Conservation (phyloP, 129 eudicot genomes). For the Lonicera japonica region DNA sequence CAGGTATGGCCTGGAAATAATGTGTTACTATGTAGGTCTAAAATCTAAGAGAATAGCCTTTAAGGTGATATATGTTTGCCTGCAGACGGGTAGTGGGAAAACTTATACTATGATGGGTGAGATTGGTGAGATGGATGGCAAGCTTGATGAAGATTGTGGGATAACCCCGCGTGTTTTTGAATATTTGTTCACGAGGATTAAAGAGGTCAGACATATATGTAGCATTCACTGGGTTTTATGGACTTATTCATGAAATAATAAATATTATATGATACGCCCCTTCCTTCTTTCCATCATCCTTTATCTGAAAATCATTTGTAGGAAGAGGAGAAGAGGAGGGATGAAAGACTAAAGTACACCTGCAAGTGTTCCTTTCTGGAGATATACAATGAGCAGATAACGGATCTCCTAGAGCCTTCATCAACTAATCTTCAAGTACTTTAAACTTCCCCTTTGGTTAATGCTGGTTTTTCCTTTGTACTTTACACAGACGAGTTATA, state of each 20-base stretch:
- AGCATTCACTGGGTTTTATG: not conserved
- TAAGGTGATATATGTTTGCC: constrained; percentile 7
- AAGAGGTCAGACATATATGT: constrained; percentile 38
- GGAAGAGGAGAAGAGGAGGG: constrained; percentile 79
- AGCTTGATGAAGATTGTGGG: constrained; percentile 64
- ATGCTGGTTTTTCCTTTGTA: constrained; percentile 8
- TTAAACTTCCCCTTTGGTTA: constrained; percentile 6
- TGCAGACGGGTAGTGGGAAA: constrained; percentile 93
- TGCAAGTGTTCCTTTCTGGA: constrained; percentile 93
- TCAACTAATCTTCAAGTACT: constrained; percentile 73
- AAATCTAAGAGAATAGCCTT: constrained; percentile 13
- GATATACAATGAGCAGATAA: constrained; percentile 91
- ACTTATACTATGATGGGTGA: constrained; percentile 96
- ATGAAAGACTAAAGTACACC: constrained; percentile 64
- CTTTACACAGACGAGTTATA: not conserved
- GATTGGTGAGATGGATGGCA: constrained; percentile 49
- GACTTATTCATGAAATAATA: too few relatives aligned
- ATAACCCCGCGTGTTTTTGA: constrained; percentile 86
- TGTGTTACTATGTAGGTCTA: not conserved
- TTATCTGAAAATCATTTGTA: constrained; percentile 13
- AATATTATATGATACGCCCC: too few relatives aligned
- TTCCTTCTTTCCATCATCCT: not conserved
- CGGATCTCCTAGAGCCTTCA: constrained; percentile 85
- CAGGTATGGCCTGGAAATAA: constrained; percentile 39
- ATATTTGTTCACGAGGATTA: constrained; percentile 62